Conservation (phyloP, 208 protist species). For the Trypanosomatidae sp. region DNA sequence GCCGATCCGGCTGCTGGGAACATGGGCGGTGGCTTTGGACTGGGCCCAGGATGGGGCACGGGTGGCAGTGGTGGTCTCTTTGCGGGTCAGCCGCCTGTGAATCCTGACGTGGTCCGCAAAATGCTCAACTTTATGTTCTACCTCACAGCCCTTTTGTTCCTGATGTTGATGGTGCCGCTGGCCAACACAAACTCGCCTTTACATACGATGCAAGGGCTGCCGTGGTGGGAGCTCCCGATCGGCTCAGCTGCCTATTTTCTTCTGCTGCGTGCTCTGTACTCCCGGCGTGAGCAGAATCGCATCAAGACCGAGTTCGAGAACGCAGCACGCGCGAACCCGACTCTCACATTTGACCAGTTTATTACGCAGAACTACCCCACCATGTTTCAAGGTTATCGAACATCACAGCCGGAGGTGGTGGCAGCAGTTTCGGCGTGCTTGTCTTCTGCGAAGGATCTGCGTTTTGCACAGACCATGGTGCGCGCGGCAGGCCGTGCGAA, state of each 20-base stretch:
- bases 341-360: conserved; percentile 79
- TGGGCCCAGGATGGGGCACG: conserved; percentile 12
- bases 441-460: conserved; percentile 48
- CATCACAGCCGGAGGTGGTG: conserved; percentile 65
- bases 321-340: conserved; percentile 42
- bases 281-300: conserved; percentile 56
- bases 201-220: conserved; percentile 64
- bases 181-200: conserved; percentile 54
- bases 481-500: conserved; percentile 60
- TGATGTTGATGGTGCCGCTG: conserved; percentile 51
- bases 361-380: conserved; percentile 65
- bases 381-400: conserved; percentile 79
- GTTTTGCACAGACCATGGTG: conserved; percentile 64
- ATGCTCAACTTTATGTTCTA: conserved; percentile 72
- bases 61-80: conserved; percentile 9
- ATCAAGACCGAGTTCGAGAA: conserved; percentile 79
- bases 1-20: conserved; percentile 1
- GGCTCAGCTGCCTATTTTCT: conserved; percentile 59
- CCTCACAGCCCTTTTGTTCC: conserved; percentile 43
- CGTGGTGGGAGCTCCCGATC: conserved; percentile 81
- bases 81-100: conserved; percentile 8
- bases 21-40: conserved; percentile 11
- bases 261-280: conserved; percentile 62
- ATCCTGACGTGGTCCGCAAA: conserved; percentile 19
- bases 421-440: conserved; percentile 74